A percentile compares a stretch with the other conserved stretches of the same genome.
These are phyloP conservation scores for Stentor coeruleus DNA, from an alignment of 73 alveolate species.

Conservation along the genomic window DNA sequence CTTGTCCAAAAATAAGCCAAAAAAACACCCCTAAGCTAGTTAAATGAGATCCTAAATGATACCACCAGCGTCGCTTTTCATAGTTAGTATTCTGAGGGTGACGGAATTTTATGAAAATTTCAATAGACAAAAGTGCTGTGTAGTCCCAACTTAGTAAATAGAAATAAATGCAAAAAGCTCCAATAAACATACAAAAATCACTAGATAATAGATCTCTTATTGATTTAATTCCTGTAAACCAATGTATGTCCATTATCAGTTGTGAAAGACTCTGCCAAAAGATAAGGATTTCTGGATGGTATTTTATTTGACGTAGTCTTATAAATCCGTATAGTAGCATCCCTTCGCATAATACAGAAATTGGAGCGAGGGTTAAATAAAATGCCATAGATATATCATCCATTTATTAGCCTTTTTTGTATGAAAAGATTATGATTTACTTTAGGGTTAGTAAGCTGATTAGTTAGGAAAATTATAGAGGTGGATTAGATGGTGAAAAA, in stretches of 20 bases:
- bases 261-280: slow-evolving; percentile 3
- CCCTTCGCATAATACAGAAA: neutral
- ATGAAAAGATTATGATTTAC: too few relatives aligned
- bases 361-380: neutral
- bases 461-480: too few relatives aligned
- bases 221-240: neutral
- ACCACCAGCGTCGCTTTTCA: neutral
- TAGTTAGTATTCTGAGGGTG: neutral
- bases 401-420: neutral
- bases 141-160: slow-evolving; percentile 2
- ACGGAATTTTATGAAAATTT: neutral
- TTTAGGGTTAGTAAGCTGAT: too few relatives aligned
- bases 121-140: neutral
- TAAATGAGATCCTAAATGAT: neutral
- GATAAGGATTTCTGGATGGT: slow-evolving; percentile 15
- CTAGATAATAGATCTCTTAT: neutral
- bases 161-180: slow-evolving; percentile 3
- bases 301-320: neutral
- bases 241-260: neutral
- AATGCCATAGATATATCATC: neutral
- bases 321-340: neutral
- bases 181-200: neutral
- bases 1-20: neutral
- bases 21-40: neutral
- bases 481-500: too few relatives aligned